These are phyloP conservation scores for Triadica sebifera DNA, from an alignment of 345 rosid species.

Conservation along the genomic window DNA sequence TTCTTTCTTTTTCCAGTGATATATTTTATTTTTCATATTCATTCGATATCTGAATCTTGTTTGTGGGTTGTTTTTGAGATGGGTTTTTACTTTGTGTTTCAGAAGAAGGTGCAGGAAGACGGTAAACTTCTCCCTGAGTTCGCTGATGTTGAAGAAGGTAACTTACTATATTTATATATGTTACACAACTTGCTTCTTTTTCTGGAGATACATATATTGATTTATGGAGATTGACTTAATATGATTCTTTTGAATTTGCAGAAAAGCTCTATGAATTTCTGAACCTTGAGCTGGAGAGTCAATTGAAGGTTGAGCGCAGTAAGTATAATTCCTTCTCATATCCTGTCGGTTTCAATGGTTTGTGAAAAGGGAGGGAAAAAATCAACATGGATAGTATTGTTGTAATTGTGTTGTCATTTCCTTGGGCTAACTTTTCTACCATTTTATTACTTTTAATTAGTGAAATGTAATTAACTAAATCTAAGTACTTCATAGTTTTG, in stretches of 20 bases:
- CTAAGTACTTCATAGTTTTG: not conserved
- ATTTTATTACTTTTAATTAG: not conserved
- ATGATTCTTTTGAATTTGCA: slow-evolving; percentile 34
- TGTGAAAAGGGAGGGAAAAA: not conserved
- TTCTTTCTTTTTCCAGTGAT: too few relatives aligned
- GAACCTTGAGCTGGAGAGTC: slow-evolving; percentile 74
- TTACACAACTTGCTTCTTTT: not conserved
- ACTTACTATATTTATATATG: slow-evolving; percentile 14
- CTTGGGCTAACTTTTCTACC: not conserved
- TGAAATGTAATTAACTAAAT: not conserved
- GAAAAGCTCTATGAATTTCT: slow-evolving; percentile 77
- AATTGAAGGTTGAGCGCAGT: slow-evolving; percentile 63
- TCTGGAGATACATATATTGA: not conserved
- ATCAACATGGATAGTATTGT: not conserved
- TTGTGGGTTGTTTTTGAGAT: slow-evolving; percentile 20
- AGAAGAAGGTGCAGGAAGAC: slow-evolving; percentile 85
- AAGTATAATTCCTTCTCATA: slow-evolving; percentile 32
- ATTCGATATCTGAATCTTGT: not conserved
- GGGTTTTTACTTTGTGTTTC: slow-evolving; percentile 30
- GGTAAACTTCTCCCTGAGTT: slow-evolving; percentile 79
- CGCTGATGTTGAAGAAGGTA: slow-evolving; percentile 83
- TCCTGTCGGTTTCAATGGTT: too few relatives aligned
- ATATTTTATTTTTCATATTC: too few relatives aligned
- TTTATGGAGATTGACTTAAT: slow-evolving; percentile 8
- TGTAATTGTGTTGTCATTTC: too few relatives aligned